phyloP scores from a whole-genome alignment of 2,329 filamentous ascomycete genomes.

The Trichoderma citrinoviride region DNA sequence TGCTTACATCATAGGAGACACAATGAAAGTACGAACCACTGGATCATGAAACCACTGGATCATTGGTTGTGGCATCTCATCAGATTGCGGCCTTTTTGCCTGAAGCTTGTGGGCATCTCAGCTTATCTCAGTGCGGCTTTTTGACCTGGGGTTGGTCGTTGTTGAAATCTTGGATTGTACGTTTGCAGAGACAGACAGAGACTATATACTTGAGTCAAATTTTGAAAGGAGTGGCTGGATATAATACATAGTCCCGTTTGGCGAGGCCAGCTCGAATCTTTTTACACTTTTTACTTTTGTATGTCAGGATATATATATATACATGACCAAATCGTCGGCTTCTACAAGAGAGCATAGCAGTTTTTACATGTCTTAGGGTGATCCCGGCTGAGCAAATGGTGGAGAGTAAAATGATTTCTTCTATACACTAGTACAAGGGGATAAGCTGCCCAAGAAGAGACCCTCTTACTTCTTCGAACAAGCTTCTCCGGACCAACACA shows the following conservation, averaged over 20 bases:
- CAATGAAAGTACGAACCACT: background rate
- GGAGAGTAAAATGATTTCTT: slow-evolving; percentile 32
- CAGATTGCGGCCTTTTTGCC: background rate
- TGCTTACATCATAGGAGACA: slow-evolving; percentile 13
- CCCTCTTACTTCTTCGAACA: slow-evolving; percentile 12
- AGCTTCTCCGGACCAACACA: too few relatives aligned
- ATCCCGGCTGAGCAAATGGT: background rate
- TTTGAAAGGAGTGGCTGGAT: too few relatives aligned
- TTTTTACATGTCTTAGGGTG: too few relatives aligned
- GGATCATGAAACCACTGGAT: slow-evolving; percentile 10
- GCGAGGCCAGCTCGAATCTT: too few relatives aligned
- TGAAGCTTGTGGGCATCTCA: background rate
- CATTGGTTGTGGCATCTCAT: background rate
- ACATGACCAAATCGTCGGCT: too few relatives aligned
- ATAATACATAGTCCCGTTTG: too few relatives aligned
- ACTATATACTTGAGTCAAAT: too few relatives aligned
- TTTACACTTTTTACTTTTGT: too few relatives aligned
- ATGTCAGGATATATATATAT: too few relatives aligned
- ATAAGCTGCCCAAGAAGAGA: background rate
- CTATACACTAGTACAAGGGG: slow-evolving; percentile 41
- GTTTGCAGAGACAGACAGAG: background rate
- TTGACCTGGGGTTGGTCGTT: too few relatives aligned
- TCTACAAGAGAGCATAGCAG: too few relatives aligned
- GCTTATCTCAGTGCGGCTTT: background rate
- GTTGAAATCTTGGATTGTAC: background rate